A percentile compares a stretch with the other conserved stretches of the same genome.
Conservation (phyloP, 2,329 filamentous ascomycete genomes). For the Penicillium fuscoglaucum region DNA sequence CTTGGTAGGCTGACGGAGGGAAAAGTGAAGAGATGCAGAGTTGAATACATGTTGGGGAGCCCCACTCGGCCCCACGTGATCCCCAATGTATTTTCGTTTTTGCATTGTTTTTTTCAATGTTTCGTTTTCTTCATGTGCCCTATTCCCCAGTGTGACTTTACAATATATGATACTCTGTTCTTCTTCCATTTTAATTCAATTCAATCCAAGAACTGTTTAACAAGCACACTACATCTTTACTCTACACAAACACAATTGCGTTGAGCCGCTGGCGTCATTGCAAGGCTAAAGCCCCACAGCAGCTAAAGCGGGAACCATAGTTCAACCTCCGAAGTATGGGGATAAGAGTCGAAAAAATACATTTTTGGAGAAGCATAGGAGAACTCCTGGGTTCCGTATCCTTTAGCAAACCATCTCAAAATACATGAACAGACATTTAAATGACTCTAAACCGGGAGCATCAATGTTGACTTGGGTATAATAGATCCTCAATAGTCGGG, state of each 20-base stretch:
- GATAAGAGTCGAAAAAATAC: neutral
- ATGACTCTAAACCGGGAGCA: no score
- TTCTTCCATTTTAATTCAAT: neutral
- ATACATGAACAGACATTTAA: neutral
- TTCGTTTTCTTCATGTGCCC: neutral
- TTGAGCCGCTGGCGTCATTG: constrained; percentile 16
- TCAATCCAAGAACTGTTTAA: no score
- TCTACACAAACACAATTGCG: neutral
- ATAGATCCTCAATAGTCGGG: no score
- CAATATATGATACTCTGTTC: neutral
- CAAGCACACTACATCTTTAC: neutral
- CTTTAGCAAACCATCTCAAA: neutral
- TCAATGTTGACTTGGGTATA: no score
- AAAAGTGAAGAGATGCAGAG: constrained; percentile 16
- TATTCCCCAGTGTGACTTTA: neutral
- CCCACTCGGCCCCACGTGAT: constrained; percentile 36
- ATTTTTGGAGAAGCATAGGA: neutral
- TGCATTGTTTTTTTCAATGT: neutral
- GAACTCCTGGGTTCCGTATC: neutral
- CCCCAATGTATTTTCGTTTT: constrained; percentile 15
- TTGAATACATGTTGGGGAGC: constrained; percentile 36
- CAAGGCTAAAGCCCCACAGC: constrained; percentile 14
- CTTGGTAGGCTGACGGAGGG: constrained; percentile 4
- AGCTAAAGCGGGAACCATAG: constrained; percentile 14
- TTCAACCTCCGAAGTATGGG: constrained; percentile 5